phyloP scores from a whole-genome alignment of 768 basidiomycete species.

The Lactarius sp. region DNA sequence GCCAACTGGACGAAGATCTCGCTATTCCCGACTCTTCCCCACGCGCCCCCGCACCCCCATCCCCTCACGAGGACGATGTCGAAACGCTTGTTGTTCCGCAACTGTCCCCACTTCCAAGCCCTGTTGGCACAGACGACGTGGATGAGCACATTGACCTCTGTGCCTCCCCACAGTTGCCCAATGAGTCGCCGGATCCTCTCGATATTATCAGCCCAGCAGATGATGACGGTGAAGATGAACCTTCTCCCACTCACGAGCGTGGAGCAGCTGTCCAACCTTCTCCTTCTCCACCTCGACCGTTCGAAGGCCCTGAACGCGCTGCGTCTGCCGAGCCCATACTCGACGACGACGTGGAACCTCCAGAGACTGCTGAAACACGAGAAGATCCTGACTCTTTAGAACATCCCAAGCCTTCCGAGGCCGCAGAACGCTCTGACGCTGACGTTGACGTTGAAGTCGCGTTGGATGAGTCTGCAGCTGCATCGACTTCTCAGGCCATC shows the following conservation, averaged over 20 bases:
- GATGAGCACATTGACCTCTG: constrained; percentile 9
- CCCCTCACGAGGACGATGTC: constrained; percentile 1
- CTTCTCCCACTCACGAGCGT: background rate
- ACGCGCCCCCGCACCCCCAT: background rate
- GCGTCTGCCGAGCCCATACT: background rate
- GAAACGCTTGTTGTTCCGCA: background rate
- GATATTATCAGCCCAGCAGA: constrained; percentile 17
- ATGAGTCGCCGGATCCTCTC: constrained; percentile 19
- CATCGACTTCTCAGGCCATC: background rate
- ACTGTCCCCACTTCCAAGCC: constrained; percentile 13
- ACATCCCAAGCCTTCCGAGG: constrained; percentile 7
- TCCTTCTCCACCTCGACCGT: background rate
- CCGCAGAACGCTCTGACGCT: constrained; percentile 1
- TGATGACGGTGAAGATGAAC: constrained; percentile 1
- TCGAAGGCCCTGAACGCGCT: background rate
- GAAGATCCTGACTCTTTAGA: background rate
- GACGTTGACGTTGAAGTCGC: background rate
- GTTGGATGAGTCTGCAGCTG: background rate
- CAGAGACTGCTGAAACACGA: background rate
- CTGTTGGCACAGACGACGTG: constrained; percentile 1
- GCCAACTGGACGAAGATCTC: constrained; percentile 14
- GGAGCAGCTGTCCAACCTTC: background rate
- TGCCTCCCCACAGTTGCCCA: background rate
- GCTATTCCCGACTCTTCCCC: constrained; percentile 1
- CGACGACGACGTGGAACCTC: background rate